Percentiles rank a stretch among this genome's conserved stretches.
These are phyloP conservation scores for Allantophomopsis cytisporea DNA, from an alignment of 2,329 filamentous ascomycete species.

Conservation along the genomic window DNA sequence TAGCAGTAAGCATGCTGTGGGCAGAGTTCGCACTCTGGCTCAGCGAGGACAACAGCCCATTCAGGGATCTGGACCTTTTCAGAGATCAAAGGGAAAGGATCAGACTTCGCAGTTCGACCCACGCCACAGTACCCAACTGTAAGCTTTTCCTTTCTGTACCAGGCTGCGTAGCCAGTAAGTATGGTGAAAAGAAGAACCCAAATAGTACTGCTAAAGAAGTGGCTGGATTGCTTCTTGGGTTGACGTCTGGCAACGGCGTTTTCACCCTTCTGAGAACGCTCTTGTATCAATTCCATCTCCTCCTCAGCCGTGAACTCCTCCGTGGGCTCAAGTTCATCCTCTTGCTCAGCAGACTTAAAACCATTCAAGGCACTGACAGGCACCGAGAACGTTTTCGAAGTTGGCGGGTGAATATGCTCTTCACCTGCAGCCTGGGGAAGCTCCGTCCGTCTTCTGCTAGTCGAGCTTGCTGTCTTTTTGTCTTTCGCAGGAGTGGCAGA, in stretches of 20 bases:
- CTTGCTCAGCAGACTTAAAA: slow-evolving; percentile 24
- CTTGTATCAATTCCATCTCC: slow-evolving; percentile 64
- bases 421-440: slow-evolving; percentile 28
- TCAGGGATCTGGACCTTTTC: slow-evolving; percentile 53
- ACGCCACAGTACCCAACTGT: slow-evolving; percentile 90
- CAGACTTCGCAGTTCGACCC: slow-evolving; percentile 43
- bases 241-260: slow-evolving; percentile 26
- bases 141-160: slow-evolving; percentile 93
- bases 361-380: slow-evolving; percentile 27
- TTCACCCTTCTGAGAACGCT: slow-evolving; percentile 44
- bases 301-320: slow-evolving; percentile 95
- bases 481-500: slow-evolving; percentile 23
- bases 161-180: slow-evolving; percentile 58
- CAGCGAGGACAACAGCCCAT: slow-evolving; percentile 53
- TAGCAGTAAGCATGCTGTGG: slow-evolving; percentile 86
- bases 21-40: slow-evolving; percentile 80
- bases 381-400: slow-evolving; percentile 44
- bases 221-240: slow-evolving; percentile 27
- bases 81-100: slow-evolving; percentile 17
- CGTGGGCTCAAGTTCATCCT: slow-evolving; percentile 46
- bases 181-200: slow-evolving; percentile 59
- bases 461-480: slow-evolving; percentile 20
- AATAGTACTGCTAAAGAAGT: slow-evolving; percentile 48
- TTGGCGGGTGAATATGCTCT: slow-evolving; percentile 35
- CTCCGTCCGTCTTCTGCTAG: slow-evolving; percentile 36